Conservation (phyloP, 768 basidiomycete genomes). For the Termitomyces bulborhizus region DNA sequence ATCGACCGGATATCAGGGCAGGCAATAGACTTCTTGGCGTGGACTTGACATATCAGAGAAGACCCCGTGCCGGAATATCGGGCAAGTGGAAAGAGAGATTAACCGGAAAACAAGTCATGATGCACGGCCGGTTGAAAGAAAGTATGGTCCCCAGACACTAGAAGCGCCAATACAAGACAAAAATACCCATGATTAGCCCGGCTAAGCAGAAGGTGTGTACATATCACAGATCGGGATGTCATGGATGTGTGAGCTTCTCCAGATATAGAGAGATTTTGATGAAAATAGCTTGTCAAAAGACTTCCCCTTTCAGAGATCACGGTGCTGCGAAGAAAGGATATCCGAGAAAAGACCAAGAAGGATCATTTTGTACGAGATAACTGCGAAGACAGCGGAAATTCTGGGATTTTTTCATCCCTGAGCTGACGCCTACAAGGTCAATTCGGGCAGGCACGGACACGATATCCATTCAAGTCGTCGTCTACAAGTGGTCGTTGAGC, state of each 20-base stretch:
- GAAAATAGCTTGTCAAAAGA: neutral
- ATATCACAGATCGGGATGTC: neutral
- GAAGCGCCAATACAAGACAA: neutral
- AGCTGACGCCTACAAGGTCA: neutral
- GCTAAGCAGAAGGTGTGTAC: neutral
- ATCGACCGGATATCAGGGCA: slow-evolving; percentile 1
- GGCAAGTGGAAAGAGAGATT: slow-evolving; percentile 3
- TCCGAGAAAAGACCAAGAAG: slow-evolving; percentile 1
- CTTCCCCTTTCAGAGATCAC: slow-evolving; percentile 3
- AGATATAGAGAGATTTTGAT: slow-evolving; percentile 2
- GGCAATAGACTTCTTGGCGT: slow-evolving; percentile 10
- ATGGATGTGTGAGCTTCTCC: neutral
- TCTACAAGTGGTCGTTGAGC: neutral
- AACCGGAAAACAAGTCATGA: slow-evolving; percentile 1
- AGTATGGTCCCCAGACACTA: neutral
- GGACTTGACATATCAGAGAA: slow-evolving; percentile 8
- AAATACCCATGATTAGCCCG: neutral
- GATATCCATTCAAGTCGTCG: neutral
- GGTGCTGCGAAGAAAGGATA: neutral
- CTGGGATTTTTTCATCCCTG: neutral
- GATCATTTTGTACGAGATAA: neutral
- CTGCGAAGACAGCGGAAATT: neutral
- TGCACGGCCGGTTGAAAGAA: neutral
- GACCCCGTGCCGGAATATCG: slow-evolving; percentile 1
- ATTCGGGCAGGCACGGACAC: neutral